Evolutionary conservation across 164 flowering plant species (phyloP).

Genomic region (Berberis vulgaris): DNA sequence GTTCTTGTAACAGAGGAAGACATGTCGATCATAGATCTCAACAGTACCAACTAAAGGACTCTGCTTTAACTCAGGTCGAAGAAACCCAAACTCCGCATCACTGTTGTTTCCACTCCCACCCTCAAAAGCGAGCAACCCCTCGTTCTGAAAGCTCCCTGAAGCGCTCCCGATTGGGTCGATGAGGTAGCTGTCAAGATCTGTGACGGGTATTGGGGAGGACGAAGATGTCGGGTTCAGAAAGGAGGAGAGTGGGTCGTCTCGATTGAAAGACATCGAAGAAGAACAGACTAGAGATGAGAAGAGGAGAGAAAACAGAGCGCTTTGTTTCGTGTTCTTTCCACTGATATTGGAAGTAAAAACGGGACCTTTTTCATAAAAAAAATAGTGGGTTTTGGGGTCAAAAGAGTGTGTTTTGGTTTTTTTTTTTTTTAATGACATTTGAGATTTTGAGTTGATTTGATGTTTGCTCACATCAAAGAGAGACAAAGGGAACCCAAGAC

Average conservation of each 20-base stretch:
- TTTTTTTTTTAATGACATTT: no score
- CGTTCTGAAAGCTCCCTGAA: constrained; percentile 72
- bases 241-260: constrained; percentile 32
- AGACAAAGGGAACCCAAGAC: no score
- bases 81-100: constrained; percentile 63
- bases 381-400: no score
- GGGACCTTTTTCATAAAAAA: no score
- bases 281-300: no score
- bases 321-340: no score
- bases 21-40: constrained; percentile 65
- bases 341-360: no score
- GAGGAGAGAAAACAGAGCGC: no score
- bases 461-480: no score
- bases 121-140: constrained; percentile 28
- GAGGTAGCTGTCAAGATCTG: constrained; percentile 32
- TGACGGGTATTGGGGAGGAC: constrained; percentile 46
- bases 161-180: constrained; percentile 41
- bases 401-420: no score
- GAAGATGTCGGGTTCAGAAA: constrained; percentile 13
- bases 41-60: constrained; percentile 61
- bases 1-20: constrained; percentile 84
- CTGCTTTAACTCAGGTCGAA: constrained; percentile 29
- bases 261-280: no score
- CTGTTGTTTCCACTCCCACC: constrained; percentile 25
- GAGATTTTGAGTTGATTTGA: no score